phyloP scores from a whole-genome alignment of 2,329 filamentous ascomycete species.

The Tolypocladium ophioglossoides region DNA sequence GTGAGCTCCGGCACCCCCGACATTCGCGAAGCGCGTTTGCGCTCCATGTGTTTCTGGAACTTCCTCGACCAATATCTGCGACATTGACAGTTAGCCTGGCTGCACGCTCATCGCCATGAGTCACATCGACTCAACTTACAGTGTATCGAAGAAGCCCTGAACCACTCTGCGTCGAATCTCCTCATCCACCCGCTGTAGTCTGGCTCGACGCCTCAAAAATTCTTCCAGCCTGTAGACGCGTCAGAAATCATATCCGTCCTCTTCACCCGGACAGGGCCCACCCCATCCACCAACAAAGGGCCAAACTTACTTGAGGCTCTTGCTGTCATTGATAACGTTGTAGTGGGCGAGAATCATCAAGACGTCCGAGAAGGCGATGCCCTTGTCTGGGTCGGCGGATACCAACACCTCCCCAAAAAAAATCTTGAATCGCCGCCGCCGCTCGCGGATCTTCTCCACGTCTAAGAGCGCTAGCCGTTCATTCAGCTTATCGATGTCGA shows the following conservation, averaged over 20 bases:
- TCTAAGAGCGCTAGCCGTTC: conserved; percentile 64
- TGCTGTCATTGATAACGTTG: conserved; percentile 97
- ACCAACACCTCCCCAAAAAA: conserved; percentile 97
- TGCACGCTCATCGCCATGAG: background rate
- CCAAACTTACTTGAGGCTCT: conserved; percentile 63
- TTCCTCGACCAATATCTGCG: conserved; percentile 66
- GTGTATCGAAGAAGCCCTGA: conserved; percentile 88
- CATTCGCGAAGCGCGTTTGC: conserved; percentile 66
- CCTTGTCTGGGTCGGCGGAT: conserved; percentile 77
- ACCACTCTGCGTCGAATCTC: conserved; percentile 85
- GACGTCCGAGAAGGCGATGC: conserved; percentile 84
- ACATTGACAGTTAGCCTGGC: background rate
- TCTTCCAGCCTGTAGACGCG: conserved; percentile 62
- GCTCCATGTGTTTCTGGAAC: conserved; percentile 67
- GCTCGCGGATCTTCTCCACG: conserved; percentile 59
- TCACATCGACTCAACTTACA: conserved; percentile 36
- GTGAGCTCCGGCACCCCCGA: conserved; percentile 66
- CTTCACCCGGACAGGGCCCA: background rate
- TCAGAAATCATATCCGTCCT: background rate
- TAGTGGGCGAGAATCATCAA: conserved; percentile 96
- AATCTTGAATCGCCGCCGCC: conserved; percentile 74
- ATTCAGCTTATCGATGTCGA: conserved; percentile 71
- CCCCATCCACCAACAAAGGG: background rate
- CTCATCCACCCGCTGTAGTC: conserved; percentile 89
- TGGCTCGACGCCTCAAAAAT: conserved; percentile 79